Percentiles rank a stretch among this genome's conserved stretches.
phyloP scores from a whole-genome alignment of 2,329 filamentous ascomycete species.

The Cladosporium halotolerans region DNA sequence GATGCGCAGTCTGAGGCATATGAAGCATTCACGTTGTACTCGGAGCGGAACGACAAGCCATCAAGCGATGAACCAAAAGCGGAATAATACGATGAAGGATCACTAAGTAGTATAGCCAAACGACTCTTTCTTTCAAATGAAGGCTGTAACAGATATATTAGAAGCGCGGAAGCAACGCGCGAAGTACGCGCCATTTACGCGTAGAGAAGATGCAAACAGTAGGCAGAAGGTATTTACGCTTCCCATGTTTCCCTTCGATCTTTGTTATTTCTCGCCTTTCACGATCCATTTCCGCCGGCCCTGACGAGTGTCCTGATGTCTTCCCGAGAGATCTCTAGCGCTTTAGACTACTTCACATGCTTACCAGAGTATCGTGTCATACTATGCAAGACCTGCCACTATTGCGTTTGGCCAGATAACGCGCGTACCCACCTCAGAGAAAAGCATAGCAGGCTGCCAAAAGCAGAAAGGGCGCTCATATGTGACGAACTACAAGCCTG shows the following conservation, averaged over 20 bases:
- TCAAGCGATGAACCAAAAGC: too few species aligned
- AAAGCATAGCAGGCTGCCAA: not conserved
- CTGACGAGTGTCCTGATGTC: too few species aligned
- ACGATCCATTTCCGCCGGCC: too few species aligned
- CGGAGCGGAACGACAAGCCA: too few species aligned
- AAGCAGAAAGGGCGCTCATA: not conserved
- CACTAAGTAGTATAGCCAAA: too few species aligned
- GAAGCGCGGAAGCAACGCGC: not conserved
- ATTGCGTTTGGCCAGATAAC: slow-evolving; percentile 2
- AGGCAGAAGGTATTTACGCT: not conserved
- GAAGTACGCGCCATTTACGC: not conserved
- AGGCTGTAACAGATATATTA: slow-evolving; percentile 1
- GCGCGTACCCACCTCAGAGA: not conserved
- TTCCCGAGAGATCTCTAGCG: too few species aligned
- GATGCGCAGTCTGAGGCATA: too few species aligned
- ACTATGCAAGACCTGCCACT: not conserved
- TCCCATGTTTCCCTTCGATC: too few species aligned
- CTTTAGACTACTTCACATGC: not conserved
- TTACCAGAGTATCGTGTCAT: not conserved
- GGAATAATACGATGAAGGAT: too few species aligned
- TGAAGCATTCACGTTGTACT: too few species aligned
- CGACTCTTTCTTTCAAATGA: not conserved
- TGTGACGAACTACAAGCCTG: not conserved
- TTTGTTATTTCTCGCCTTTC: too few species aligned
- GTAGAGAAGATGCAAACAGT: not conserved